Evolutionary conservation across 305 asterid species (phyloP), one percentile per base, ranked within the genome.

Genomic region (Rubia balearica): DNA sequence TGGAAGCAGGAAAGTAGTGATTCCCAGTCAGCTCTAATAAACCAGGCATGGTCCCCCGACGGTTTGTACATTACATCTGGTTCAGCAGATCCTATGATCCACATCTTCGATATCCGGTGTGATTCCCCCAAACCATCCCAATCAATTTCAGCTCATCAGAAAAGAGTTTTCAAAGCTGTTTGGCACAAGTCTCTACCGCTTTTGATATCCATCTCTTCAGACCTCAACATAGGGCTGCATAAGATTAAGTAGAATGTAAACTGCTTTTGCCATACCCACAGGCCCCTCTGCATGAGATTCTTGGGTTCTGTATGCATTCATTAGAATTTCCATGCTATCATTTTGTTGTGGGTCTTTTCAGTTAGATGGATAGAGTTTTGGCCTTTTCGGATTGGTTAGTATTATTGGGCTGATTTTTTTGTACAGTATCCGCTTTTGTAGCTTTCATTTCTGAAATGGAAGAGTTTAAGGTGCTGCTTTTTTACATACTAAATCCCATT

Each of bases 1-100:
- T 94, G 94, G 91, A 88, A 88, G 80, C 99, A 94, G 82, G 95
- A 91, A 79, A 84, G 88, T 71, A 91, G 94, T 27, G 99, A 88
- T 13, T 79, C 96, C 36, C 98, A 94, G 45, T 94, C 99, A 1
- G 96, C 98, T 48, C 93, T 91, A 19, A 84, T 94, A 78, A 87
- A 85, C 56, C 99, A 94, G 87, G 83, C 92, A 0, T 94, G 99
- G 99, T 91, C 99, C 17, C 98, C 98, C 0, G 95, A 94, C 76
- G 99, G 99, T 55, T 74, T 89, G 57, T 88, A 86, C 70, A 72
- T 91, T 75, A 76, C 96, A 16, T 94, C 99, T 2, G 98, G 99
- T 7, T 89, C 99, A 41, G 94, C 87, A 4, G 99, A 94, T 74
- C 99, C 99, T 6, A 69, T 72, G 6, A 83, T 94, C 67, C 99